phyloP scores from a whole-genome alignment of 768 basidiomycete genomes.

The Phylloporus sp. region DNA sequence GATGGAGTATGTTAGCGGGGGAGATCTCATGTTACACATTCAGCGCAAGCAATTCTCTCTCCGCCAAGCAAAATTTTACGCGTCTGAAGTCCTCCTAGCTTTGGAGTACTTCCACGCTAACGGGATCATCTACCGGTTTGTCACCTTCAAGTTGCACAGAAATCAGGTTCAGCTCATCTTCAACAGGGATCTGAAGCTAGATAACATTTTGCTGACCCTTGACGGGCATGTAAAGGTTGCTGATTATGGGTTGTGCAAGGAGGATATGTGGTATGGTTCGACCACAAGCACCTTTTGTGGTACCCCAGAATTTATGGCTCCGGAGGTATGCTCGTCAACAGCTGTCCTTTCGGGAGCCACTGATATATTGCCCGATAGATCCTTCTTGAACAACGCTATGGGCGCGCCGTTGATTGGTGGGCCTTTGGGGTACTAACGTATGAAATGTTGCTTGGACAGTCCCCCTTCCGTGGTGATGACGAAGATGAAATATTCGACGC shows the following conservation, averaged over 20 bases:
- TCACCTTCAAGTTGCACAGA: neutral
- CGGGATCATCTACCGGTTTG: constrained; percentile 97
- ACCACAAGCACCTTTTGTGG: constrained; percentile 99
- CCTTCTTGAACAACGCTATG: constrained; percentile 97
- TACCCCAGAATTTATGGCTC: constrained; percentile 99
- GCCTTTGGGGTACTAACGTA: constrained; percentile 98
- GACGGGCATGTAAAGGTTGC: constrained; percentile 99
- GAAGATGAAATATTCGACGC: constrained; percentile 99
- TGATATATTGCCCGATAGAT: constrained; percentile 54
- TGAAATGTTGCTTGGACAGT: constrained; percentile 98
- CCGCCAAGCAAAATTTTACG: constrained; percentile 98
- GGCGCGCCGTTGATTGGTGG: constrained; percentile 99
- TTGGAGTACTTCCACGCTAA: constrained; percentile 97
- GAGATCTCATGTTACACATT: constrained; percentile 99
- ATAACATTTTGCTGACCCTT: constrained; percentile 93
- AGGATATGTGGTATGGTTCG: constrained; percentile 95
- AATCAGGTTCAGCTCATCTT: neutral
- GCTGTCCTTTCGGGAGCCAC: neutral
- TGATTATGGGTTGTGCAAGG: constrained; percentile 98
- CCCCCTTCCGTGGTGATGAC: constrained; percentile 98
- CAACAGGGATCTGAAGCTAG: constrained; percentile 91
- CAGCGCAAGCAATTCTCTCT: constrained; percentile 99
- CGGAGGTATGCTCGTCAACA: constrained; percentile 63
- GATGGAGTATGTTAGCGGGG: constrained; percentile 99
- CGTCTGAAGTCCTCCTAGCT: constrained; percentile 92